phyloP scores from a whole-genome alignment of 1,284 basidiomycete species.

The Boletus holoroseus region DNA sequence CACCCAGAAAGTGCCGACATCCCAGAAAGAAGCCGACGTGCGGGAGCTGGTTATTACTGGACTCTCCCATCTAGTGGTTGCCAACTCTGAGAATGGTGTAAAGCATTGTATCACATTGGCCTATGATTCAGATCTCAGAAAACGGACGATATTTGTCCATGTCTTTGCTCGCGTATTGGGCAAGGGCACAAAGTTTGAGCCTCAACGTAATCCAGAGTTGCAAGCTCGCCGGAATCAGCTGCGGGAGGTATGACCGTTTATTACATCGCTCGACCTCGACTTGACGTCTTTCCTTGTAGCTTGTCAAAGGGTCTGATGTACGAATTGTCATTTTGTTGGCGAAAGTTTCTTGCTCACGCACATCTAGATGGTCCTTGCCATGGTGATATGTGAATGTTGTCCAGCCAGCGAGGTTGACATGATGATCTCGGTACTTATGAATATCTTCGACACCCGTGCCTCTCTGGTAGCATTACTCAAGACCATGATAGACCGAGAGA shows the following conservation, averaged over 20 bases:
- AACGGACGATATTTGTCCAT: conserved; percentile 80
- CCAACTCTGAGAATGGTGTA: conserved; percentile 85
- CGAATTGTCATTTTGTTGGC: background rate
- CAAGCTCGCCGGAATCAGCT: conserved; percentile 53
- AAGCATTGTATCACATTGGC: conserved; percentile 82
- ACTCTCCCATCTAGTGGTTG: conserved; percentile 74
- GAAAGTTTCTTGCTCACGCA: conserved; percentile 11
- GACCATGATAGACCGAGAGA: conserved; percentile 79
- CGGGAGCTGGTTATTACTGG: conserved; percentile 72
- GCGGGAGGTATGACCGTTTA: conserved; percentile 51
- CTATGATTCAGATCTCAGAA: conserved; percentile 69
- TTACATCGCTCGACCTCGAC: background rate
- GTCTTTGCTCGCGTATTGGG: conserved; percentile 84
- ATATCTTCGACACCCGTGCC: conserved; percentile 77
- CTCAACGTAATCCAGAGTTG: conserved; percentile 49
- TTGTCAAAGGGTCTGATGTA: conserved; percentile 72
- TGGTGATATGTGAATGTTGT: conserved; percentile 84
- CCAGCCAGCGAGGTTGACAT: conserved; percentile 74
- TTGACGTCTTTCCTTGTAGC: conserved; percentile 36
- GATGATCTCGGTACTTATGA: conserved; percentile 81
- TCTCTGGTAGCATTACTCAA: conserved; percentile 73
- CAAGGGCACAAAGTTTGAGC: conserved; percentile 70
- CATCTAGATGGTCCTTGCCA: conserved; percentile 63
- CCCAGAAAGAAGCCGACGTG: conserved; percentile 55
- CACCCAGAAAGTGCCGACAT: conserved; percentile 42